These are phyloP conservation scores for Bruguiera parviflora DNA, from an alignment of 345 rosid species.

Conservation along the genomic window DNA sequence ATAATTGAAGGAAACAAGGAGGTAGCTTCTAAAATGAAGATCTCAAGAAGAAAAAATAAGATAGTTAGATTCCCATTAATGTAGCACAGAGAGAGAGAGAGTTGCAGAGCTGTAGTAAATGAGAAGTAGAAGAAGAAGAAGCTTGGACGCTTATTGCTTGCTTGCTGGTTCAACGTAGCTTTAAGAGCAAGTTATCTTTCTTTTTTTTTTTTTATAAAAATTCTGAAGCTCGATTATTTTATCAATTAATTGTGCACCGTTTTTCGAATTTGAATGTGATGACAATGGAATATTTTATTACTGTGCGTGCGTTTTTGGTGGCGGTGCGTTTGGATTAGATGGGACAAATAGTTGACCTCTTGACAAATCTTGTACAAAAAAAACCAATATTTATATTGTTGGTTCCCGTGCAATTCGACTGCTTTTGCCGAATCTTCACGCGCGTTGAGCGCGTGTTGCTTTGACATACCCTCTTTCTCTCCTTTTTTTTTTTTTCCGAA, in stretches of 20 bases:
- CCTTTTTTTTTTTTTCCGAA: too few relatives aligned
- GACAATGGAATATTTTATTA: background rate
- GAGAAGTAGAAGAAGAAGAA: conserved; percentile 23
- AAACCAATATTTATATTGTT: background rate
- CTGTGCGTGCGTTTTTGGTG: background rate
- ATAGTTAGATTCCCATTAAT: too few relatives aligned
- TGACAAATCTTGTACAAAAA: conserved; percentile 13
- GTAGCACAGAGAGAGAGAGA: background rate
- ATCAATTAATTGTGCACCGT: background rate
- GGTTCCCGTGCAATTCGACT: background rate
- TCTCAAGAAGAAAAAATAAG: conserved; percentile 12
- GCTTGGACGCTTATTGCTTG: conserved; percentile 23
- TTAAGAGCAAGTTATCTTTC: background rate
- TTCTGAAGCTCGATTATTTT: conserved; percentile 29
- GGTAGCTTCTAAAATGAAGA: conserved; percentile 16
- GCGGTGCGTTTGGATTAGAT: background rate
- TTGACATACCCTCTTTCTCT: too few relatives aligned
- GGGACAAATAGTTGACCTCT: conserved; percentile 31
- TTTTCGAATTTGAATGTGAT: background rate
- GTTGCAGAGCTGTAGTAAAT: background rate
- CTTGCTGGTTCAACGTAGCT: too few relatives aligned
- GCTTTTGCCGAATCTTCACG: conserved; percentile 4
- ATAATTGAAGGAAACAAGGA: background rate
- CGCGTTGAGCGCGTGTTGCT: conserved; percentile 12
- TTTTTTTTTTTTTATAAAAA: conserved; percentile 28